These are phyloP conservation scores for Chytriomyces sp. DNA, from an alignment of 192 early-diverging fungal genomes.

Conservation along the genomic window DNA sequence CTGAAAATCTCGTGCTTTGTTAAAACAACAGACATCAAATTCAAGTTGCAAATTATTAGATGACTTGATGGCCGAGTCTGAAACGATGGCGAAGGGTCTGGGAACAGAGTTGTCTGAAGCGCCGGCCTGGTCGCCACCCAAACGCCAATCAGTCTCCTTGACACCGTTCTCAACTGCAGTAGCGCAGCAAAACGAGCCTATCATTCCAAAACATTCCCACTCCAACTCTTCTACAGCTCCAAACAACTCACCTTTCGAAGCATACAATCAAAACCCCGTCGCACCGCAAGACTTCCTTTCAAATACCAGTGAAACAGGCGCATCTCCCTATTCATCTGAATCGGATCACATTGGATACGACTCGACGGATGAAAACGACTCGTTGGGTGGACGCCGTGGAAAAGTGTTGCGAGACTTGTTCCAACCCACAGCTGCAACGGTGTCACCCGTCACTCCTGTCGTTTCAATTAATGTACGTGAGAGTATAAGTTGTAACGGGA, in stretches of 20 bases:
- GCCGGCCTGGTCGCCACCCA: neutral
- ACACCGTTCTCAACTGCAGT: neutral
- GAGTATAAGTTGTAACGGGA: too few species aligned
- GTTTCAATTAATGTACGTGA: too few species aligned
- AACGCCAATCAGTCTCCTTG: neutral
- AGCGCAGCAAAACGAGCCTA: neutral
- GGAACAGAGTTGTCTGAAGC: neutral
- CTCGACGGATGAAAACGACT: conserved; percentile 24
- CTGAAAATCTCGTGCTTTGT: too few species aligned
- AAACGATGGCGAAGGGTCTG: neutral
- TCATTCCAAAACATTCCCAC: neutral
- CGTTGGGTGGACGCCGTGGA: conserved; percentile 21
- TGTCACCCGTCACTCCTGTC: too few species aligned
- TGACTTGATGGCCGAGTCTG: neutral
- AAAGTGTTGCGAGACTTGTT: conserved; percentile 2
- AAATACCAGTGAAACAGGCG: neutral
- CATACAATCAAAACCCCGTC: neutral
- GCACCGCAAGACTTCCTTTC: neutral
- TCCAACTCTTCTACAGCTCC: neutral
- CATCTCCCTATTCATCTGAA: neutral
- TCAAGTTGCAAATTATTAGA: neutral
- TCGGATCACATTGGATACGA: conserved; percentile 10
- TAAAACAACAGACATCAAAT: neutral
- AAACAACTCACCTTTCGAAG: neutral
- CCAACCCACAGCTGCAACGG: neutral